Percentiles rank a stretch among this genome's conserved stretches.
Evolutionary conservation across 805 yeast species (phyloP).

Genomic region (Candida nonsorbophila): DNA sequence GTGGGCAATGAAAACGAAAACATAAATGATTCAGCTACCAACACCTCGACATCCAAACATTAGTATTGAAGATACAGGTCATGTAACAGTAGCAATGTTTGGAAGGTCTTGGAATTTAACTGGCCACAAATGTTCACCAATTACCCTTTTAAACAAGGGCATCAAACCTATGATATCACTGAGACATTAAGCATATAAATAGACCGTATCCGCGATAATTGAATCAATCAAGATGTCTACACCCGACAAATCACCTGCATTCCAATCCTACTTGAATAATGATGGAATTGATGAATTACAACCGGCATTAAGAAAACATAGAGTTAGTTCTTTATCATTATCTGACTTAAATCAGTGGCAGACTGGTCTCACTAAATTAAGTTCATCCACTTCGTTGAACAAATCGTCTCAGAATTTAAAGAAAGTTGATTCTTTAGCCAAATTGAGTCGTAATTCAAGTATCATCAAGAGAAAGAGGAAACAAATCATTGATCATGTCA

Average conservation of each 20-base stretch:
- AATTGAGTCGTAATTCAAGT: conserved; percentile 42
- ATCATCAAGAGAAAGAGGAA: conserved; percentile 44
- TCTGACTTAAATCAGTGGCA: conserved; percentile 66
- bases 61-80: too few species aligned
- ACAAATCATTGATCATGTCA: conserved; percentile 56
- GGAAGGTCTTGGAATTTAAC: too few species aligned
- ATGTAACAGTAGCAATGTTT: too few species aligned
- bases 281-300: conserved; percentile 67
- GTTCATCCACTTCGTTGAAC: conserved; percentile 29
- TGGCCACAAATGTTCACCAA: too few species aligned
- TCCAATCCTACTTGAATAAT: conserved; percentile 59
- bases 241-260: conserved; percentile 11
- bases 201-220: too few species aligned
- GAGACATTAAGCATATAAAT: too few species aligned
- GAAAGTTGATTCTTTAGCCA: conserved; percentile 40
- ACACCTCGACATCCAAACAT: too few species aligned
- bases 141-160: too few species aligned
- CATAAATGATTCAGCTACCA: too few species aligned
- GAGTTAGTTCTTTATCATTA: conserved; percentile 62
- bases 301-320: conserved; percentile 56
- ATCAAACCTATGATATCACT: too few species aligned
- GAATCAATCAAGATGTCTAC: background rate
- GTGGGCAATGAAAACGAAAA: too few species aligned
- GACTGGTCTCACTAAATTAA: conserved; percentile 36
- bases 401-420: conserved; percentile 31